Conservation (phyloP, 208 protist species). For the Naegleria gruberi region DNA sequence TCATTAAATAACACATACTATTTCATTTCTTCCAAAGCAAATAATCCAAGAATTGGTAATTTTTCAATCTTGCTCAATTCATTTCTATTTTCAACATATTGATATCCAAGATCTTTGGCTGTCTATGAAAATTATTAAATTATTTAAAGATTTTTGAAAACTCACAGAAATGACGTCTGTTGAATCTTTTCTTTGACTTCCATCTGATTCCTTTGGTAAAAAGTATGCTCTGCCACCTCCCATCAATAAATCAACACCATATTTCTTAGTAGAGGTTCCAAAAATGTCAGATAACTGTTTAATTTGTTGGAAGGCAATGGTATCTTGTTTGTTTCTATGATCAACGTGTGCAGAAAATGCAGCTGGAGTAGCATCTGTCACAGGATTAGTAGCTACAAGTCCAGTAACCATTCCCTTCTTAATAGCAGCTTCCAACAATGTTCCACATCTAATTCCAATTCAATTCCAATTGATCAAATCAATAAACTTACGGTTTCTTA, state of each 20-base stretch:
- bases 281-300: neutral
- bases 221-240: neutral
- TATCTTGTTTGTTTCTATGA: neutral
- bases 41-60: conserved; percentile 1
- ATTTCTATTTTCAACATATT: neutral
- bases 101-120: neutral
- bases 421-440: neutral
- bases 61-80: neutral
- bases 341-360: neutral
- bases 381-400: neutral
- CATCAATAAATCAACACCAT: neutral
- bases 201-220: neutral
- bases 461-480: neutral
- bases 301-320: neutral
- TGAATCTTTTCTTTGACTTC: neutral
- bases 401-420: conserved; percentile 9
- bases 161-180: neutral
- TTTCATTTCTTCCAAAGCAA: neutral
- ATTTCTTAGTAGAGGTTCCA: neutral
- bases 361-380: conserved; percentile 21
- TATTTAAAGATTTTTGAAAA: neutral
- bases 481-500: neutral
- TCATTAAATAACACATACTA: too few relatives aligned
- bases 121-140: neutral
- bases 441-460: neutral